Percentiles rank a stretch among this genome's conserved stretches.
These are phyloP conservation scores for Sordaria brevicollis DNA, from an alignment of 495 filamentous ascomycete species.

Conservation along the genomic window DNA sequence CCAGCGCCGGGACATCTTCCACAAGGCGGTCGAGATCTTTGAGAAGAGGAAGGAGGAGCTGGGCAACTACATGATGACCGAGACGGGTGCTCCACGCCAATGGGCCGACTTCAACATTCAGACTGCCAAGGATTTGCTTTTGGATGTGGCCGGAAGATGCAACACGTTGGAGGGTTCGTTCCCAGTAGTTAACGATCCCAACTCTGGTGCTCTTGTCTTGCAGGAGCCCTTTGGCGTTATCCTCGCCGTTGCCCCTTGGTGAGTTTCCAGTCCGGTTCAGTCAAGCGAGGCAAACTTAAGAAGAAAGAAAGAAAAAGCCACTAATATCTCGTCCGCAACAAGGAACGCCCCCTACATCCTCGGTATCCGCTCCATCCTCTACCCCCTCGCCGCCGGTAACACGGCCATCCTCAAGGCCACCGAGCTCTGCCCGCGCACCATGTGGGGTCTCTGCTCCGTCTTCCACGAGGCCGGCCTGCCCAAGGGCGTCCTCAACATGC, in stretches of 20 bases:
- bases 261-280: constrained; percentile 10
- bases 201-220: constrained; percentile 55
- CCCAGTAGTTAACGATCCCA: constrained; percentile 44
- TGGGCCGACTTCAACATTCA: constrained; percentile 57
- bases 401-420: constrained; percentile 49
- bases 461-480: constrained; percentile 67
- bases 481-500: constrained; percentile 46
- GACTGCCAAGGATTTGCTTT: constrained; percentile 47
- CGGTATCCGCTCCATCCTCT: constrained; percentile 54
- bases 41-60: constrained; percentile 53
- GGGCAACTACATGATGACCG: constrained; percentile 49
- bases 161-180: constrained; percentile 49
- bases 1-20: constrained; percentile 58
- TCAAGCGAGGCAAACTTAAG: background rate
- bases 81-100: constrained; percentile 49
- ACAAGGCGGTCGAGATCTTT: constrained; percentile 61
- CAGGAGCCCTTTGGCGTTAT: constrained; percentile 78
- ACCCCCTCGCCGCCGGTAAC: constrained; percentile 72
- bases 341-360: constrained; percentile 72
- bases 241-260: constrained; percentile 79
- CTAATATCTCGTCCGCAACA: constrained; percentile 7
- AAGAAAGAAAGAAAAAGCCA: constrained; percentile 5
- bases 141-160: constrained; percentile 63
- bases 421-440: constrained; percentile 65
- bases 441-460: constrained; percentile 59